Evolutionary conservation across 1,284 basidiomycete species (phyloP), one percentile per base, ranked within the genome.

Genomic region (Rhodotorula sp.): DNA sequence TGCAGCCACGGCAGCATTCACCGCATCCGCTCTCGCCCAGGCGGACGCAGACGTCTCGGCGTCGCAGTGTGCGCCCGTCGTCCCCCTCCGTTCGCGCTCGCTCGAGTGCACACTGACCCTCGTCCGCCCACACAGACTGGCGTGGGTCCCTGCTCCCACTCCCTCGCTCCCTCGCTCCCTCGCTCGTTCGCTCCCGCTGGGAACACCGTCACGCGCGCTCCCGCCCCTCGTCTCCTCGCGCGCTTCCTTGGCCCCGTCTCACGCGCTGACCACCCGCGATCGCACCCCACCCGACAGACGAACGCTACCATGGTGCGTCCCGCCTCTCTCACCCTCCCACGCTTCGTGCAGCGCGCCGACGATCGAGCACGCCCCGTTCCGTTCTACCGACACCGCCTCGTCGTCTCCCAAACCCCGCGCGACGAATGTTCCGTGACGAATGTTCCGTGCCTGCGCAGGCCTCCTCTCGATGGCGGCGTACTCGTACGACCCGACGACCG

Each of bases 391-490:
- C 34, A 34, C 34, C 34, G 34, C 34, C 34, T 34, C 34, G 6
- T 6, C 40, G 7, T 44, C 40, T 44, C 7, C 13, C 37, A 40
- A 40, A 7, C 13, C 37, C 13, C 37, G 37, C 37, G 13, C 7
- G 13, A 7, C 13, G 37, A 13, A 40, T 13, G 37, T 44, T 44
- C 40, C 40, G 40, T 44, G 40, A 44, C 13, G 37, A 13, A 40
- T 13, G 37, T 44, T 44, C 40, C 40, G 40, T 44, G 40, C 8
- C n/a, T 44, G 40, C 34, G 34, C 40, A 31, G 70, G 66, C 46
- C 53, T 68, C n/a, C 70, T 76, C 31, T 70, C 69, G 28, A 74
- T 76, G 75, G 64, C 70, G 0, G 70, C 76, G 10, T 76, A 77
- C 63, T 64, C 59, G 5, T 53, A 55, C 54, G 73, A 76, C 63